Evolutionary conservation across 345 rosid genomes (phyloP).

Genomic region (Conringia planisiliqua): DNA sequence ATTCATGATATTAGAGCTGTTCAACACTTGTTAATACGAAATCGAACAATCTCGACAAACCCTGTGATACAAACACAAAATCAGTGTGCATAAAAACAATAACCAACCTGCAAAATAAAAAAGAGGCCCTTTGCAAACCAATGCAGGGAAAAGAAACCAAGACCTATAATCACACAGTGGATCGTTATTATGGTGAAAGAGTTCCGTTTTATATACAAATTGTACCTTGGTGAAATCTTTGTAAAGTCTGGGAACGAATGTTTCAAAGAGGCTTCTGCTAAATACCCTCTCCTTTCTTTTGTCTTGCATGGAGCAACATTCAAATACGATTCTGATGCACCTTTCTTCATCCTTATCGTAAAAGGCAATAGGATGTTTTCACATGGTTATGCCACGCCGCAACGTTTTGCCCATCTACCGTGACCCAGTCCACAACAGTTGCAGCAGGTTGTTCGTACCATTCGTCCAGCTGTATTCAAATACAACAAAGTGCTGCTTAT

Average conservation of each 20-base stretch:
- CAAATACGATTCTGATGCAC: not conserved
- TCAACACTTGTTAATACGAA: not conserved
- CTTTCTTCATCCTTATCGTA: conserved; percentile 55
- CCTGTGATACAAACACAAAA: not conserved
- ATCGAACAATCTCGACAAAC: not conserved
- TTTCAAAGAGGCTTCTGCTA: not conserved
- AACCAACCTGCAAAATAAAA: not conserved
- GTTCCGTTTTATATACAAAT: not conserved
- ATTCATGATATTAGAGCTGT: not conserved
- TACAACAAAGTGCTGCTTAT: not conserved
- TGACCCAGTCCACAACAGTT: conserved; percentile 77
- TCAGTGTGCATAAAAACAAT: not conserved
- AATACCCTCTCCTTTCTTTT: not conserved
- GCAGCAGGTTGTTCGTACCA: conserved; percentile 98
- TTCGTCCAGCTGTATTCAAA: conserved; percentile 61
- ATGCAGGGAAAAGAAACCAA: not conserved
- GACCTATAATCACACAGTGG: conserved; percentile 12
- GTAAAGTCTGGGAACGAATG: conserved; percentile 1
- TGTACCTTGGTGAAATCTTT: not conserved
- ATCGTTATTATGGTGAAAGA: not conserved
- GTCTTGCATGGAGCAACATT: not conserved
- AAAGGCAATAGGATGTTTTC: conserved; percentile 70
- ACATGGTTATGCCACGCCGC: conserved; percentile 86
- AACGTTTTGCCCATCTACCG: conserved; percentile 77
- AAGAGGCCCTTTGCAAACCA: conserved; percentile 10